These are phyloP conservation scores for Arthrobotrys sphaeroides DNA, from an alignment of 2,329 filamentous ascomycete species.

Conservation along the genomic window DNA sequence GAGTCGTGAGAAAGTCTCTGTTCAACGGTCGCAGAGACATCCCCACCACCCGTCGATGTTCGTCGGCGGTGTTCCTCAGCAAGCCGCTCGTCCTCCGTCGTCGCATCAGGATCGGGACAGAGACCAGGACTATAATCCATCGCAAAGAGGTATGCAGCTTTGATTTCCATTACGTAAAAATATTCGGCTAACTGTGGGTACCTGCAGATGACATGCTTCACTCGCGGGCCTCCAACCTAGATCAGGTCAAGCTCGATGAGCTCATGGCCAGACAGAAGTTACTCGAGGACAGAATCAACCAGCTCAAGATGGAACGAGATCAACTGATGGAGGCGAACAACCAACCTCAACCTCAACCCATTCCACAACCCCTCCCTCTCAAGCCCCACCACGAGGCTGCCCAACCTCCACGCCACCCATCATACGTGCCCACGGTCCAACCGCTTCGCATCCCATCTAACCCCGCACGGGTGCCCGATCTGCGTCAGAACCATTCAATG, in stretches of 20 bases:
- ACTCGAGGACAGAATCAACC: constrained; percentile 51
- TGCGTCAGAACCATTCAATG: constrained; percentile 24
- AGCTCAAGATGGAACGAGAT: constrained; percentile 45
- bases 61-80: constrained; percentile 33
- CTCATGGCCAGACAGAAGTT: constrained; percentile 46
- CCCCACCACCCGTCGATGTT: constrained; percentile 25
- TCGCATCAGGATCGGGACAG: constrained; percentile 8
- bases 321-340: constrained; percentile 42
- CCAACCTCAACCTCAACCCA: neutral
- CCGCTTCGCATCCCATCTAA: constrained; percentile 28
- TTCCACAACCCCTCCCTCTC: constrained; percentile 11
- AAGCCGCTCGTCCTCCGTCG: constrained; percentile 18
- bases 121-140: constrained; percentile 35
- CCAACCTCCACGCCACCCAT: constrained; percentile 1
- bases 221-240: constrained; percentile 41
- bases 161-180: constrained; percentile 34
- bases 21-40: constrained; percentile 24
- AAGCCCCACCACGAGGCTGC: constrained; percentile 32
- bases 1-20: constrained; percentile 7
- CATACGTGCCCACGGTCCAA: constrained; percentile 6
- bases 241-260: constrained; percentile 49
- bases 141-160: constrained; percentile 48
- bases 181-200: constrained; percentile 21
- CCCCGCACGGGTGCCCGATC: constrained; percentile 13
- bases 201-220: constrained; percentile 49